Evolutionary conservation across 2,329 filamentous ascomycete genomes (phyloP), one percentile per base, ranked within the genome.

Genomic region (Venturia pyrina): DNA sequence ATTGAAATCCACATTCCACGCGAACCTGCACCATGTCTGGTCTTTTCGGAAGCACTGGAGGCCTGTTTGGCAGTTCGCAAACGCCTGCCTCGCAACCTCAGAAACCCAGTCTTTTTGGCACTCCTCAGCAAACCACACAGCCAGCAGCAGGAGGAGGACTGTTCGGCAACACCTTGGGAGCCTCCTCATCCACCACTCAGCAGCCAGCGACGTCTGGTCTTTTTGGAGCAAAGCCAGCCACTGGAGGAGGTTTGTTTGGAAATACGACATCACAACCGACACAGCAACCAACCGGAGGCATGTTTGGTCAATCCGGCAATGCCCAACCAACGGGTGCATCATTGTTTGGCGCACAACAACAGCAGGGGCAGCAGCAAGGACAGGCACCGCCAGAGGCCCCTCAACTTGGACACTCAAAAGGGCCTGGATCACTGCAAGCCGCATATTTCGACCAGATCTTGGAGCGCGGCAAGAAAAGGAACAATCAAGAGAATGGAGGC

Each of bases 391-490:
- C 66, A 32, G 65, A 69, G 62, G 66, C 68, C 17, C 70, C 71
- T 60, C 73, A 74, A 65, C 72, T 72, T 68, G 41, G 40, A 28
- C 57, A 62, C 28, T 34, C 56, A 24, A 62, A 63, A 28, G 40
- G 37, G 6, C 56, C 60, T n/a, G 59, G 24, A 21, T 37, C 73
- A 40, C 75, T 78, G 5, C 81, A 83, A 69, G 83, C 85, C 37
- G 84, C 84, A 0, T 87, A 86, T 70, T 88, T 88, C 72, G 86
- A 87, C 70, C 85, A 85, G 69, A 73, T 88, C 44, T 75, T 88
- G 28, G 86, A 88, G 72, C 82, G 85, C 67, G 83, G 85, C 44
- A 85, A 83, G 73, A 88, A 87, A 75, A 87, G 91, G 68, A 85
- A 87, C 64, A 83, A 88, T 69, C 85, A 87, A 70, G 87, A 88